Evolutionary conservation across 352 stramenopile species (phyloP), one percentile per base, ranked within the genome.

Genomic region (Globisporangium camurandrum): DNA sequence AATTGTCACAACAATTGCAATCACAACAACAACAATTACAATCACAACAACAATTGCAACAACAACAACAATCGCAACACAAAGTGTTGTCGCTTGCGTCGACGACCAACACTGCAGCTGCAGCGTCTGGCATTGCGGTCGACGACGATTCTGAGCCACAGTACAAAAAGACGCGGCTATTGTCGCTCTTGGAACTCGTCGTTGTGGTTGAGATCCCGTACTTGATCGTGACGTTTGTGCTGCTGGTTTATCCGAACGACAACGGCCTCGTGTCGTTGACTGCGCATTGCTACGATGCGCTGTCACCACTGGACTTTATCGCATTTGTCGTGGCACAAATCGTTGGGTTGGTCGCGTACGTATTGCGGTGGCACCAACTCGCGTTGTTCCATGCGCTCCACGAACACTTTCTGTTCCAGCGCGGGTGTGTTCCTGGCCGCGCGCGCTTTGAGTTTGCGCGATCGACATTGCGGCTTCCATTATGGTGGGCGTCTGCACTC

Each of bases 161-260:
- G 28, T 67, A 73, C 34, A 67, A 71, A 53, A 92, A 88, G 62
- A 89, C 77, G 19, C 67, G 68, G 42, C 57, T 92, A 16, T 84
- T 88, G 48, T 77, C 71, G n/a, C 36, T 83, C 11, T 85, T 80
- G n/a, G 77, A 92, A 45, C 10, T 88, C 12, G 67, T 88, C 39
- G 81, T 92, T 62, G 76, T 92, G 31, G 30, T 81, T 16, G 75
- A 92, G 55, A 88, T 89, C 47, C 62, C 75, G 33, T 87, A 83
- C 50, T 48, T 92, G 27, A 54, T 87, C 28, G 69, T 69, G 55
- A 74, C 68, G 2, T 63, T 91, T 26, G 38, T 76, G 5, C 52
- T 70, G 11, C 67, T 87, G 43, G 54, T 86, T 28, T 68, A 69
- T 19, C 63, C 56, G 1, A 51, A 56, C 2, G 34, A 57, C 30